These are phyloP conservation scores for Candida peoriensis DNA, from an alignment of 805 yeast genomes.

Conservation along the genomic window DNA sequence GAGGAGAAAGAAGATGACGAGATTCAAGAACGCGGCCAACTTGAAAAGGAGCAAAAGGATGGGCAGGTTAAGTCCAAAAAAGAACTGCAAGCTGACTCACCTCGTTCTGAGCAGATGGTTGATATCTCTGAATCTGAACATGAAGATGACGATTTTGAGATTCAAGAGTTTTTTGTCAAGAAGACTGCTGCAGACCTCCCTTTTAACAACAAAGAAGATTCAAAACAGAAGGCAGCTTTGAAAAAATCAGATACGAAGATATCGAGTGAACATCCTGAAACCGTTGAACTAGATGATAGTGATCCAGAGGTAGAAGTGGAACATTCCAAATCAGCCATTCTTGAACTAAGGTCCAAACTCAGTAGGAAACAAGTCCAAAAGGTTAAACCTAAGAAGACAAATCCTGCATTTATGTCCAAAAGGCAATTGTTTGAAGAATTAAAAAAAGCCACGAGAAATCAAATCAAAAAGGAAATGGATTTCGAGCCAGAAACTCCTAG, in stretches of 20 bases:
- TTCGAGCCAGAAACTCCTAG: constrained; percentile 40
- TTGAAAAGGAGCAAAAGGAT: too few species aligned
- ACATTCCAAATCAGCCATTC: constrained; percentile 29
- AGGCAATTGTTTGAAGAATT: constrained; percentile 32
- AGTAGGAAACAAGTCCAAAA: constrained; percentile 22
- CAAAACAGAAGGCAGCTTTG: too few species aligned
- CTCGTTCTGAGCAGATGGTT: constrained; percentile 3
- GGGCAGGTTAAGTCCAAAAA: too few species aligned
- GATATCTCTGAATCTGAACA: constrained; percentile 8
- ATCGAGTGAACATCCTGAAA: constrained; percentile 1
- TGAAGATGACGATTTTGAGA: constrained; percentile 12
- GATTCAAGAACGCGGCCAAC: too few species aligned
- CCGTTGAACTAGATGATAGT: constrained; percentile 17
- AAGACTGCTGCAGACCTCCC: too few species aligned
- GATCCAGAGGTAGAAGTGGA: constrained; percentile 19
- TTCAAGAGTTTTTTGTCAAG: constrained; percentile 3
- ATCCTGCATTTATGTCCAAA: constrained; percentile 15
- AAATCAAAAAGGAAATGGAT: constrained; percentile 44
- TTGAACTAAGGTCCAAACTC: constrained; percentile 31
- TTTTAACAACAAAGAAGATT: background rate
- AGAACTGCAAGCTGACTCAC: background rate
- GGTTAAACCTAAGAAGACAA: constrained; percentile 9
- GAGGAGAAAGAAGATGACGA: too few species aligned
- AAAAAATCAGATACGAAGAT: constrained; percentile 7
- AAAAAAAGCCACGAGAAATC: constrained; percentile 40